Conservation (phyloP, 768 basidiomycete genomes). For the Auriscalpium orientale region DNA sequence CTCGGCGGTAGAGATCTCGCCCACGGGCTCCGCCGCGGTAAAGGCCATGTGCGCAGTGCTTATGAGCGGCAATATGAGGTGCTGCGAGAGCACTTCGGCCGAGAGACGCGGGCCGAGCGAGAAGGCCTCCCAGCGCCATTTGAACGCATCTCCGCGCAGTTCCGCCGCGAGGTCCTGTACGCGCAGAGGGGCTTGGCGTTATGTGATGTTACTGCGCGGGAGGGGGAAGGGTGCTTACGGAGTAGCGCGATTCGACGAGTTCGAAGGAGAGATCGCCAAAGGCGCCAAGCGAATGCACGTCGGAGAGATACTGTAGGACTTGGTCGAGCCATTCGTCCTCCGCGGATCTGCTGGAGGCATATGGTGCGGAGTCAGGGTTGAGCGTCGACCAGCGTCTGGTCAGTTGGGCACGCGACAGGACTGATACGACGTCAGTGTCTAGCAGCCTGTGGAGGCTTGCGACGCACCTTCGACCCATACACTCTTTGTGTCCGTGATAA, state of each 20-base stretch:
- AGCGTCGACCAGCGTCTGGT: constrained; percentile 61
- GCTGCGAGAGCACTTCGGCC: constrained; percentile 69
- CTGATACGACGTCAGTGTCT: constrained; percentile 24
- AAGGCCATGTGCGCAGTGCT: constrained; percentile 64
- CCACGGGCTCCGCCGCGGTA: constrained; percentile 48
- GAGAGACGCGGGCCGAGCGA: constrained; percentile 55
- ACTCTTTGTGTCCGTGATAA: constrained; percentile 68
- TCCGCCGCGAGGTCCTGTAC: constrained; percentile 60
- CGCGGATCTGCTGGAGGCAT: constrained; percentile 26
- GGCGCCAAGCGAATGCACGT: constrained; percentile 55
- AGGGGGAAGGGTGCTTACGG: constrained; percentile 34
- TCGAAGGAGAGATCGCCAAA: constrained; percentile 53
- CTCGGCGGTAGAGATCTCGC: constrained; percentile 47
- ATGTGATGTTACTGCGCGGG: constrained; percentile 10
- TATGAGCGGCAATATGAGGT: constrained; percentile 71
- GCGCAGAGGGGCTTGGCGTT: constrained; percentile 2
- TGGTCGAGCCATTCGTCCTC: constrained; percentile 59
- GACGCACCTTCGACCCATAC: constrained; percentile 68
- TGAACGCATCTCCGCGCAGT: constrained; percentile 51
- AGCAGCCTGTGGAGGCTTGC: too few relatives aligned
- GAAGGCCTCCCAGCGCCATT: constrained; percentile 77
- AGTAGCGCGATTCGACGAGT: constrained; percentile 48
- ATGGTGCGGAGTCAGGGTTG: constrained; percentile 32
- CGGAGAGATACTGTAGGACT: constrained; percentile 46
- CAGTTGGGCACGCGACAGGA: constrained; percentile 31